These are phyloP conservation scores for Cornus florida DNA, from an alignment of 148 eudicot species.

Conservation along the genomic window DNA sequence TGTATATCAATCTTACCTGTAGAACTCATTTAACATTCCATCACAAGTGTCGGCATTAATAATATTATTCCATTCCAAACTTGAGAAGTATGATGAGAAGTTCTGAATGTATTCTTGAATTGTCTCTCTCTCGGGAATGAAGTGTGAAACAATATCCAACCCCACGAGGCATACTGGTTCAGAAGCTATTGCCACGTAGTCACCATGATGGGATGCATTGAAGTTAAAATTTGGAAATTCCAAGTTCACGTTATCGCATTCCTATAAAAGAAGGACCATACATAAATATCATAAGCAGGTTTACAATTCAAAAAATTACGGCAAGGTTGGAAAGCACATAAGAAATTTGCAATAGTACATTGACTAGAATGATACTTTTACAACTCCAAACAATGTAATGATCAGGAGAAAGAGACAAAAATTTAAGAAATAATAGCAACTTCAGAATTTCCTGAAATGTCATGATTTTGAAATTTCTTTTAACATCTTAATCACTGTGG, in stretches of 20 bases:
- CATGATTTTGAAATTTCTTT: neutral
- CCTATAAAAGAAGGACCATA: slow-evolving; percentile 32
- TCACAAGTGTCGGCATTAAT: slow-evolving; percentile 43
- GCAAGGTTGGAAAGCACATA: neutral
- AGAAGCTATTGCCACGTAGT: slow-evolving; percentile 88
- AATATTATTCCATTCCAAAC: slow-evolving; percentile 62
- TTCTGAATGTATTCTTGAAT: slow-evolving; percentile 45
- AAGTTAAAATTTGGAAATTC: slow-evolving; percentile 78
- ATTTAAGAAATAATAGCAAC: neutral
- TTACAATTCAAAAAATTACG: neutral
- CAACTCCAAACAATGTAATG: neutral
- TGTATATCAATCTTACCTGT: slow-evolving; percentile 38
- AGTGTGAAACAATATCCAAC: slow-evolving; percentile 61
- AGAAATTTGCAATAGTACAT: neutral
- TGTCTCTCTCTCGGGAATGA: slow-evolving; percentile 42
- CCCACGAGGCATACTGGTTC: slow-evolving; percentile 90
- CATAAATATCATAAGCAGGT: neutral
- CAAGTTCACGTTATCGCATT: slow-evolving; percentile 23
- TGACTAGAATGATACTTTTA: neutral
- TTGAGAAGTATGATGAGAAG: slow-evolving; percentile 67
- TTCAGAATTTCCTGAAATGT: neutral
- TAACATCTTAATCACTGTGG: neutral
- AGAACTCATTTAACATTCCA: slow-evolving; percentile 47
- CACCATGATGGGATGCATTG: slow-evolving; percentile 84
- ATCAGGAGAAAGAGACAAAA: neutral